phyloP scores from a whole-genome alignment of 768 basidiomycete species.

The Hygrocybe punicea region DNA sequence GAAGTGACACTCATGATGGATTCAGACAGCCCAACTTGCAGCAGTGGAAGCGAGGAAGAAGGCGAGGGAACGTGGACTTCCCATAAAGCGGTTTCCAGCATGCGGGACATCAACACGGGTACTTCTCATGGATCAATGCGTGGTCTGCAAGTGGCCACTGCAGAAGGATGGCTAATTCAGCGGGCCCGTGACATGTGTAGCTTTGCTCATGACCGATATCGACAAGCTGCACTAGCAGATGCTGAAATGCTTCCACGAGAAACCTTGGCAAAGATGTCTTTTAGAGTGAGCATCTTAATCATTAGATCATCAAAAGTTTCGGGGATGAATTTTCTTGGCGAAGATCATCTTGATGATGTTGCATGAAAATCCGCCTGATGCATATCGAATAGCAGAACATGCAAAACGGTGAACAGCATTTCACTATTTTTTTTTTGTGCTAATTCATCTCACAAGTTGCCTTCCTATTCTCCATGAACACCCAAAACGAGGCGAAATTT shows the following conservation, averaged over 20 bases:
- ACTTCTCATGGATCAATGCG: slow-evolving; percentile 58
- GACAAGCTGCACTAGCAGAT: slow-evolving; percentile 67
- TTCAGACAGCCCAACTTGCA: slow-evolving; percentile 59
- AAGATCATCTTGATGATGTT: slow-evolving; percentile 73
- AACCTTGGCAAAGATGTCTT: slow-evolving; percentile 61
- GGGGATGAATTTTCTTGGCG: slow-evolving; percentile 5
- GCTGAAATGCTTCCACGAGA: slow-evolving; percentile 48
- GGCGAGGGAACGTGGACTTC: slow-evolving; percentile 50
- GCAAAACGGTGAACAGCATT: slow-evolving; percentile 48
- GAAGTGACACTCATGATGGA: slow-evolving; percentile 74
- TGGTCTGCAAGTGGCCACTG: slow-evolving; percentile 61
- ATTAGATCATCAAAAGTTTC: background rate
- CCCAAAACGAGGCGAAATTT: slow-evolving; percentile 56
- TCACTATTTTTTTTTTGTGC: background rate
- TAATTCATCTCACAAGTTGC: slow-evolving; percentile 42
- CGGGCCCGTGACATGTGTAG: slow-evolving; percentile 73
- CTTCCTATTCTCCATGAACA: slow-evolving; percentile 58
- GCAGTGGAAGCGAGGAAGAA: slow-evolving; percentile 52
- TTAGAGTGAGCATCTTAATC: slow-evolving; percentile 44
- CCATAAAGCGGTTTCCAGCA: slow-evolving; percentile 47
- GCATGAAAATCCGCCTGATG: slow-evolving; percentile 56
- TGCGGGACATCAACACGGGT: slow-evolving; percentile 42
- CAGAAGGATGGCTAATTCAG: slow-evolving; percentile 73
- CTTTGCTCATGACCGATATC: slow-evolving; percentile 71
- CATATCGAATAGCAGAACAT: slow-evolving; percentile 68